Evolutionary conservation across 495 filamentous ascomycete genomes (phyloP).

Genomic region (Pyrenula aspistea): DNA sequence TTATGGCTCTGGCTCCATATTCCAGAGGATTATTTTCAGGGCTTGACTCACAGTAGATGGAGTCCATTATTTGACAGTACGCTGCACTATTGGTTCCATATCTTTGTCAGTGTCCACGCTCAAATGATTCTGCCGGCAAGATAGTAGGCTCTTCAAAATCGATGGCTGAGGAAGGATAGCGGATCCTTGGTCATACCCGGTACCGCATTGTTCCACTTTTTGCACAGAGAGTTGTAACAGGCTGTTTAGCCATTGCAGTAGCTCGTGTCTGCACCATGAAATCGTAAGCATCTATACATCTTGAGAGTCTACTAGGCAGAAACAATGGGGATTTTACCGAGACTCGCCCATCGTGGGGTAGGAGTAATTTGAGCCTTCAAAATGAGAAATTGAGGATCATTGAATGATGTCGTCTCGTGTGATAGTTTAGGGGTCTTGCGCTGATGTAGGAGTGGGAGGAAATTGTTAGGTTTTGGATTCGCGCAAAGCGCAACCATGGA

Average conservation of each 20-base stretch:
- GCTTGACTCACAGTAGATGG: conserved; percentile 65
- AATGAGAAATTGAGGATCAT: not conserved
- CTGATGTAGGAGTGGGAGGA: not conserved
- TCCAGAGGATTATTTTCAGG: not conserved
- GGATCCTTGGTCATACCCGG: conserved; percentile 58
- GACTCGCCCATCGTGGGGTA: conserved; percentile 2
- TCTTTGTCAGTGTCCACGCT: conserved; percentile 12
- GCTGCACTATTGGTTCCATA: conserved; percentile 56
- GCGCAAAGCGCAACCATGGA: not conserved
- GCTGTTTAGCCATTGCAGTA: conserved; percentile 93
- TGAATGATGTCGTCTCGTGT: no score
- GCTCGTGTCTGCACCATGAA: conserved; percentile 63
- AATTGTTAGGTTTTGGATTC: not conserved
- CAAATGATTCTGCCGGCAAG: no score
- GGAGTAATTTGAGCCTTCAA: not conserved
- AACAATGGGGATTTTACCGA: not conserved
- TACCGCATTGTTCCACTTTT: conserved; percentile 98
- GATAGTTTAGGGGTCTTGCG: no score
- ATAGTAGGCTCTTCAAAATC: not conserved
- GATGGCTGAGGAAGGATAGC: conserved; percentile 12
- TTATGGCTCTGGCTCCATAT: not conserved
- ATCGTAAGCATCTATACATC: conserved; percentile 1
- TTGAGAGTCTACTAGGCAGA: not conserved
- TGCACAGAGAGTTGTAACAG: conserved; percentile 94
- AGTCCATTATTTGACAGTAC: conserved; percentile 92